These are phyloP conservation scores for Trametes versicolor DNA, from an alignment of 1,284 basidiomycete genomes.

Conservation along the genomic window DNA sequence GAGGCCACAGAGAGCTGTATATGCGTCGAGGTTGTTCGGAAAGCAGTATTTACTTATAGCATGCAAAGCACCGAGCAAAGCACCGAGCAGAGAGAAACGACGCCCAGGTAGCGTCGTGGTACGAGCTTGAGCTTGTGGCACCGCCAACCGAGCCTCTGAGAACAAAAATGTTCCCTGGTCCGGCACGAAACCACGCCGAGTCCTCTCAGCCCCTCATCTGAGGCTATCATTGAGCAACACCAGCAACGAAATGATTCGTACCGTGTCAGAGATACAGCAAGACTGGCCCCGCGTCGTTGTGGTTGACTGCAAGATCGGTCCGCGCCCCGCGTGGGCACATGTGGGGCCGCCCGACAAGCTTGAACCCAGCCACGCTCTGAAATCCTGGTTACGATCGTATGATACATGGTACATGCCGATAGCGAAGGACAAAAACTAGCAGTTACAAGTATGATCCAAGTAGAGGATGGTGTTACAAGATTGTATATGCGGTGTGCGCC, in stretches of 20 bases:
- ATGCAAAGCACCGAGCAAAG: constrained; percentile 18
- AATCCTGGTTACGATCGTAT: not conserved
- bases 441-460: not conserved
- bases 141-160: constrained; percentile 18
- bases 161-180: constrained; percentile 17
- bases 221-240: constrained; percentile 17
- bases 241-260: constrained; percentile 14
- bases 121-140: constrained; percentile 28
- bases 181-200: constrained; percentile 15
- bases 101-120: constrained; percentile 24
- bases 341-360: constrained; percentile 7
- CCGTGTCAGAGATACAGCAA: constrained; percentile 17
- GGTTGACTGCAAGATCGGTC: constrained; percentile 28
- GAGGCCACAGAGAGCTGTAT: not conserved
- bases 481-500: not conserved
- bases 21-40: constrained; percentile 11
- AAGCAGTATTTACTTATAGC: constrained; percentile 14
- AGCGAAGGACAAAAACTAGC: constrained; percentile 3
- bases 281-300: constrained; percentile 22
- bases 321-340: constrained; percentile 20
- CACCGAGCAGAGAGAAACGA: constrained; percentile 5
- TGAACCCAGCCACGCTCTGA: not conserved
- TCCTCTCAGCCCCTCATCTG: constrained; percentile 16
- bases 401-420: not conserved
- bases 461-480: not conserved